Evolutionary conservation across 805 yeast genomes (phyloP).

Genomic region (Spathaspora arborariae): DNA sequence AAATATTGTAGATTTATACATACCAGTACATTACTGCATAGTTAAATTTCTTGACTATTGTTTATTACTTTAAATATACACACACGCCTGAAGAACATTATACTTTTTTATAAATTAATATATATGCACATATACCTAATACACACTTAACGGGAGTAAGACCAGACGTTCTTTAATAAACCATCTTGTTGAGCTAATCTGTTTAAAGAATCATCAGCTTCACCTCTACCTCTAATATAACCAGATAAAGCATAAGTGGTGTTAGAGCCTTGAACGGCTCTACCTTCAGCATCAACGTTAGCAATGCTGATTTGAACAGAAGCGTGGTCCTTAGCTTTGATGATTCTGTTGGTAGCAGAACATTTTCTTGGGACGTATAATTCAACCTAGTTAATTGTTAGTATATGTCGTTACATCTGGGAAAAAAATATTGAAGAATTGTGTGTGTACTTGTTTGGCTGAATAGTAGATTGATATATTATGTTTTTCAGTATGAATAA

Average conservation of each 20-base stretch:
- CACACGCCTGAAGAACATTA: constrained; percentile 5
- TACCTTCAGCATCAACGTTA: constrained; percentile 96
- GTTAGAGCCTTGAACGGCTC: constrained; percentile 85
- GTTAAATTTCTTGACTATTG: neutral
- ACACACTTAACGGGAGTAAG: constrained; percentile 77
- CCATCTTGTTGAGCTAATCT: constrained; percentile 99
- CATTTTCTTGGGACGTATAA: constrained; percentile 99
- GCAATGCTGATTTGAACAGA: constrained; percentile 99
- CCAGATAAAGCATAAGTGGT: constrained; percentile 96
- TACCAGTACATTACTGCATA: neutral
- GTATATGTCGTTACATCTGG: neutral
- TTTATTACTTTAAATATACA: constrained; percentile 10
- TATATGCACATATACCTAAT: constrained; percentile 1
- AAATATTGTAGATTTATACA: too few species aligned
- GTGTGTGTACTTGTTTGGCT: neutral
- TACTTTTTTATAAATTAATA: constrained; percentile 1
- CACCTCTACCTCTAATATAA: constrained; percentile 98
- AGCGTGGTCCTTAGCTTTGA: constrained; percentile 99
- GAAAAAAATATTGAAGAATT: neutral
- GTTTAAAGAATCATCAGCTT: constrained; percentile 98
- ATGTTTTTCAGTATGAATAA: too few species aligned
- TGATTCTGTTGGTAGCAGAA: constrained; percentile 99
- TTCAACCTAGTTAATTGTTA: constrained; percentile 67
- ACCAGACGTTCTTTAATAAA: constrained; percentile 93
- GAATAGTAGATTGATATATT: too few species aligned